These are phyloP conservation scores for Aspergillus glaucus DNA, from an alignment of 2,329 filamentous ascomycete genomes.

Conservation along the genomic window DNA sequence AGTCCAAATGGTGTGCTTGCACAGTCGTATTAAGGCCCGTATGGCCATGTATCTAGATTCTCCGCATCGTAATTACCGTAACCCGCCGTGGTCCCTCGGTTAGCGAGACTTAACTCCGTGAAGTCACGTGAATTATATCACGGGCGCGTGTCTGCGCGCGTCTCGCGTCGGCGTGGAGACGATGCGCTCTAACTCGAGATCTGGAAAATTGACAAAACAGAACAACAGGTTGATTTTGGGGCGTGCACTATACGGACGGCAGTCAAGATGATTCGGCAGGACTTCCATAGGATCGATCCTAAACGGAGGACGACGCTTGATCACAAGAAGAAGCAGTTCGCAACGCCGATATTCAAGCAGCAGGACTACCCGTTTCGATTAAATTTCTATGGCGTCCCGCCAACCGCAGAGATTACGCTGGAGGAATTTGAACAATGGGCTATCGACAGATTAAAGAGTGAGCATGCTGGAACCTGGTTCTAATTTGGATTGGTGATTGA, in stretches of 20 bases:
- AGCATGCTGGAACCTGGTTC: constrained; percentile 6
- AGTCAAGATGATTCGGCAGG: constrained; percentile 39
- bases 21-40: background rate
- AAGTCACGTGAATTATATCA: constrained; percentile 6
- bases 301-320: constrained; percentile 75
- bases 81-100: background rate
- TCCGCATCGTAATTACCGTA: constrained; percentile 7
- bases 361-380: constrained; percentile 76
- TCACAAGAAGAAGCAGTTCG: constrained; percentile 81
- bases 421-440: constrained; percentile 99
- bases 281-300: constrained; percentile 42
- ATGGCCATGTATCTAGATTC: background rate
- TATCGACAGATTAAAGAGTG: constrained; percentile 80
- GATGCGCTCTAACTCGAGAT: background rate
- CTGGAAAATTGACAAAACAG: background rate
- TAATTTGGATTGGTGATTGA: background rate
- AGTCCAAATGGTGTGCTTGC: background rate
- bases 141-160: constrained; percentile 6
- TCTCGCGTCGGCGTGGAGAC: constrained; percentile 19
- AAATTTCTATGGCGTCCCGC: constrained; percentile 84
- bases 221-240: background rate
- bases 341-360: constrained; percentile 67
- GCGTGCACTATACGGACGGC: background rate
- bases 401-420: constrained; percentile 87
- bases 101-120: background rate